phyloP scores from a whole-genome alignment of 2,329 filamentous ascomycete species.

The Fusarium neocosmosporiellum region DNA sequence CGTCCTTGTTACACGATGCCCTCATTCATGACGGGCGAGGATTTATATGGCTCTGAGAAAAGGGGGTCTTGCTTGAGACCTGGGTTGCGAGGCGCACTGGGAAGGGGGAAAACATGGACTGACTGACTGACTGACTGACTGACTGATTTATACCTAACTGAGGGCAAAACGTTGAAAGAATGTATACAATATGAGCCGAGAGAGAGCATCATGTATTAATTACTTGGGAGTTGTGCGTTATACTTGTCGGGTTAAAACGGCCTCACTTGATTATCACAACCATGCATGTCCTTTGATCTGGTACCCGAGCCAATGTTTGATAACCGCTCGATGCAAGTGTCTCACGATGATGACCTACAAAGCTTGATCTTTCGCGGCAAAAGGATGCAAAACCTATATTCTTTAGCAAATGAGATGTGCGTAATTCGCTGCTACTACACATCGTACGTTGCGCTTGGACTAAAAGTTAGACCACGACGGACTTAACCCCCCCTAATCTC shows the following conservation, averaged over 20 bases:
- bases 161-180: not conserved
- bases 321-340: not conserved
- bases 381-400: not conserved
- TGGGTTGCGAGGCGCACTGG: conserved; percentile 35
- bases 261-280: not conserved
- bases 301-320: not conserved
- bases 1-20: not conserved
- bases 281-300: not conserved
- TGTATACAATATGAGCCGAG: not conserved
- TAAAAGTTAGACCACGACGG: not conserved
- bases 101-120: conserved; percentile 7
- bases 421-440: too few species aligned
- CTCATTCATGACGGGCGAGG: not conserved
- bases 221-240: not conserved
- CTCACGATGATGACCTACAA: not conserved
- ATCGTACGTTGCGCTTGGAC: not conserved
- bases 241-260: not conserved
- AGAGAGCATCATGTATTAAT: not conserved
- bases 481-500: not conserved
- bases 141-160: conserved; percentile 13
- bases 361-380: not conserved
- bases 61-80: conserved; percentile 11
- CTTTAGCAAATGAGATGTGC: too few species aligned
- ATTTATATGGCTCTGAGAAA: conserved; percentile 6
- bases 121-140: not conserved